Evolutionary conservation across 2,329 filamentous ascomycete genomes (phyloP).

Genomic region (Fusarium robinianum): DNA sequence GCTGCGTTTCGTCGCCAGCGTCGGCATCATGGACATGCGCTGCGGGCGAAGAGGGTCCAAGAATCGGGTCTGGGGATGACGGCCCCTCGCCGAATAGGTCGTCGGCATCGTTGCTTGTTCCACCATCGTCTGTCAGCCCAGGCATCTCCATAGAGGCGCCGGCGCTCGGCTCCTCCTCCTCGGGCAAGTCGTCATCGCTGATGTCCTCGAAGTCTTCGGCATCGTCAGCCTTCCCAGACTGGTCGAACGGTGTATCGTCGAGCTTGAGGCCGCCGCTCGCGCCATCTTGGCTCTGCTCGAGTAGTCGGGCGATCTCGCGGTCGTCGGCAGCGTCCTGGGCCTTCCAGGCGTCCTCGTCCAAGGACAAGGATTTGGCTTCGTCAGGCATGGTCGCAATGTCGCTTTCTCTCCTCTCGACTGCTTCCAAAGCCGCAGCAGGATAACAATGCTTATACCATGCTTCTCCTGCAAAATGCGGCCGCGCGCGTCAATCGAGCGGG

Average conservation of each 20-base stretch:
- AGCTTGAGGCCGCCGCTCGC: constrained; percentile 48
- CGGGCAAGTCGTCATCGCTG: constrained; percentile 86
- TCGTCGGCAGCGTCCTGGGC: constrained; percentile 56
- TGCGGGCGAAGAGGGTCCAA: constrained; percentile 50
- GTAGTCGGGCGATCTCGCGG: constrained; percentile 49
- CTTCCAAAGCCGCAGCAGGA: constrained; percentile 30
- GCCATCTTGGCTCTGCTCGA: constrained; percentile 49
- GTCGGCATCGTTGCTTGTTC: constrained; percentile 63
- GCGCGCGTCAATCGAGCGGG: constrained; percentile 11
- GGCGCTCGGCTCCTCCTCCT: constrained; percentile 67
- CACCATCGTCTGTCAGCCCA: constrained; percentile 62
- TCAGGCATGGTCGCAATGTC: constrained; percentile 41
- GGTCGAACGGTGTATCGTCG: constrained; percentile 57
- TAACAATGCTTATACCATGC: constrained; percentile 34
- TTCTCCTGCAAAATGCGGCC: constrained; percentile 17
- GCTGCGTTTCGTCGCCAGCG: constrained; percentile 41
- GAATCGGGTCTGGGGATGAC: constrained; percentile 53
- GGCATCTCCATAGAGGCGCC: constrained; percentile 54
- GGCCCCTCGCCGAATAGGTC: constrained; percentile 71
- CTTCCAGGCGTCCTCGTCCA: constrained; percentile 45
- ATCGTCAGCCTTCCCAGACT: constrained; percentile 84
- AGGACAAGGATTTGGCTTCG: constrained; percentile 42
- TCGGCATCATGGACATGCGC: constrained; percentile 49
- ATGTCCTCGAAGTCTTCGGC: constrained; percentile 91
- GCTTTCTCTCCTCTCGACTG: constrained; percentile 31